A percentile compares a stretch with the other conserved stretches of the same genome.
Evolutionary conservation across 2,329 filamentous ascomycete species (phyloP).

Genomic region (Teratosphaeria pseudoeucalypti): DNA sequence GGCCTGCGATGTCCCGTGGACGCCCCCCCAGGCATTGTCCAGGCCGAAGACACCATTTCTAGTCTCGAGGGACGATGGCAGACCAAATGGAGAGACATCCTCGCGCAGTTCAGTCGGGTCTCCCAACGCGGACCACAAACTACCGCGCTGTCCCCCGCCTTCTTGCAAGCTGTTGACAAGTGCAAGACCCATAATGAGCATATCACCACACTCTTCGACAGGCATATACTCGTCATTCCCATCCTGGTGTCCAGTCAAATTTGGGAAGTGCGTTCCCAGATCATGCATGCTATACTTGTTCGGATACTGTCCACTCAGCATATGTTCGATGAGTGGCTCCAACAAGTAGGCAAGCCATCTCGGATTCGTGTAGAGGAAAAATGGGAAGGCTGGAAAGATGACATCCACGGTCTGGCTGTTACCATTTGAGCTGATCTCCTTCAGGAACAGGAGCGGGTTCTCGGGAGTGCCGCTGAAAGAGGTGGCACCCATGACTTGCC

Average conservation of each 20-base stretch:
- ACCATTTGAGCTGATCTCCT: conserved; percentile 70
- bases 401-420: conserved; percentile 73
- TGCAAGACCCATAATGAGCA: conserved; percentile 56
- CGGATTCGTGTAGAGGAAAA: conserved; percentile 78
- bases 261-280: conserved; percentile 61
- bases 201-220: conserved; percentile 68
- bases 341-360: conserved; percentile 69
- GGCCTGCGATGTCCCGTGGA: conserved; percentile 46
- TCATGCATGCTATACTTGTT: conserved; percentile 75
- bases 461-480: conserved; percentile 56
- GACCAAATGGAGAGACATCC: conserved; percentile 39
- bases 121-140: conserved; percentile 46
- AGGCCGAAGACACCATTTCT: conserved; percentile 46
- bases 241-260: conserved; percentile 62
- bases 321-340: conserved; percentile 72
- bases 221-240: conserved; percentile 67
- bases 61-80: conserved; percentile 33
- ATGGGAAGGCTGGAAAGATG: conserved; percentile 76
- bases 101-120: conserved; percentile 1
- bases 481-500: conserved; percentile 62
- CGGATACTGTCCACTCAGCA: conserved; percentile 72
- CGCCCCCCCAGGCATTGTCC: conserved; percentile 49
- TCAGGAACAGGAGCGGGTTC: conserved; percentile 69
- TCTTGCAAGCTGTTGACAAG: conserved; percentile 63
- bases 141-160: conserved; percentile 44